Evolutionary conservation across 306 rosid genomes (phyloP).

Genomic region (Cucurbita maxima): DNA sequence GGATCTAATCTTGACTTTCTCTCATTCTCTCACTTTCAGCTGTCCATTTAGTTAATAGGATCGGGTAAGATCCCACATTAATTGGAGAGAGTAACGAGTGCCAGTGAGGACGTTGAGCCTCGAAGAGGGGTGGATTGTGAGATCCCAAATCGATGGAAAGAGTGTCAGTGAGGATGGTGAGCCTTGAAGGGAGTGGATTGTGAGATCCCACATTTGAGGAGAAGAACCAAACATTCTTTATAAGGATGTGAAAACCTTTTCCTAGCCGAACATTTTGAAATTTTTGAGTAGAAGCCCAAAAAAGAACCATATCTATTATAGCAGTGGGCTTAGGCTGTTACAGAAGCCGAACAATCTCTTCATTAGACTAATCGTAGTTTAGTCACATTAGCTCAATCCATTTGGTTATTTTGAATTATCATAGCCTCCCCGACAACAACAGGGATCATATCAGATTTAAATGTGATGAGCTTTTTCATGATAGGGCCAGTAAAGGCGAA

Average conservation of each 20-base stretch:
- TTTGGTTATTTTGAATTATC: neutral
- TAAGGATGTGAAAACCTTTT: no score
- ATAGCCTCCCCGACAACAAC: no score
- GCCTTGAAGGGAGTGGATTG: no score
- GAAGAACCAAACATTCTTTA: no score
- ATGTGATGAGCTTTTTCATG: neutral
- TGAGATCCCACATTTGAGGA: no score
- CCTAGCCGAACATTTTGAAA: no score
- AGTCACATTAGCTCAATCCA: neutral
- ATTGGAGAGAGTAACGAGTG: no score
- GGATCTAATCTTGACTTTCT: neutral
- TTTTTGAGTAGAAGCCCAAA: fast-evolving
- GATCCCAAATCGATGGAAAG: no score
- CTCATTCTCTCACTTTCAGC: neutral
- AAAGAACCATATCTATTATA: no score
- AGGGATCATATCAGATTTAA: neutral
- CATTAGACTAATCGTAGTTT: neutral
- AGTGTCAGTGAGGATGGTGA: no score
- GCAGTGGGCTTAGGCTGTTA: neutral
- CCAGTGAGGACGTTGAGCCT: no score
- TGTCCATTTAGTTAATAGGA: neutral
- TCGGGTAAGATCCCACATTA: neutral
- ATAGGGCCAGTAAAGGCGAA: neutral
- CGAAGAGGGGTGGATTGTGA: no score
- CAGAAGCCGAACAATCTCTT: neutral